Percentiles rank a stretch among this genome's conserved stretches.
Conservation (phyloP, 2,329 filamentous ascomycete genomes). For the Pseudocercospora crystallina region DNA sequence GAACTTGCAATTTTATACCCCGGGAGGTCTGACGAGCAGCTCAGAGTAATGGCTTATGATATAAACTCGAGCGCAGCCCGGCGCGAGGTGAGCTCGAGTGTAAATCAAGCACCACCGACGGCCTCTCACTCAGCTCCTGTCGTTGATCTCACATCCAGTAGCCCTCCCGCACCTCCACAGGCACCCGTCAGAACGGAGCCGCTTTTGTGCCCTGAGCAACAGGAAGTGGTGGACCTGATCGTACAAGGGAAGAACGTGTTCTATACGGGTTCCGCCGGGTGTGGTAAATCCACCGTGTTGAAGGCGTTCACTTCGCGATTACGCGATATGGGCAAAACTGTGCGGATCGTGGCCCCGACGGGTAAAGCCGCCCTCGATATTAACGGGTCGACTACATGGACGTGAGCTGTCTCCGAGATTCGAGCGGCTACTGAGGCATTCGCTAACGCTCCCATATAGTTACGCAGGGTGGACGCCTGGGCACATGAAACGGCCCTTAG, state of each 20-base stretch:
- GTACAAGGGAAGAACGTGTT: slow-evolving; percentile 58
- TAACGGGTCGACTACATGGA: slow-evolving; percentile 57
- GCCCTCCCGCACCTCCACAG: background rate
- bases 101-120: too few species aligned
- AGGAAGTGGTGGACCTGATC: slow-evolving; percentile 21
- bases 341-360: slow-evolving; percentile 60
- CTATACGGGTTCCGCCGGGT: slow-evolving; percentile 64
- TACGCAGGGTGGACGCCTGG: slow-evolving; percentile 59
- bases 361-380: slow-evolving; percentile 60
- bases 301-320: slow-evolving; percentile 49
- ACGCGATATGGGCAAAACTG: slow-evolving; percentile 34
- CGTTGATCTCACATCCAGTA: slow-evolving; percentile 11
- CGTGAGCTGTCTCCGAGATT: slow-evolving; percentile 5
- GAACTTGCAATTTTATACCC: too few species aligned
- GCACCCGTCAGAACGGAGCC: slow-evolving; percentile 9
- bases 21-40: too few species aligned
- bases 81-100: too few species aligned
- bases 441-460: too few species aligned
- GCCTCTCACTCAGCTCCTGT: background rate
- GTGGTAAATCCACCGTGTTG: slow-evolving; percentile 59
- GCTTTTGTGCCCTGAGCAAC: slow-evolving; percentile 17
- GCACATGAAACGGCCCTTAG: slow-evolving; percentile 44
- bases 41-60: too few species aligned
- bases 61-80: too few species aligned
- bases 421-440: too few species aligned